phyloP scores from a whole-genome alignment of 2,329 filamentous ascomycete species.

The Stagonosporopsis tanaceti region DNA sequence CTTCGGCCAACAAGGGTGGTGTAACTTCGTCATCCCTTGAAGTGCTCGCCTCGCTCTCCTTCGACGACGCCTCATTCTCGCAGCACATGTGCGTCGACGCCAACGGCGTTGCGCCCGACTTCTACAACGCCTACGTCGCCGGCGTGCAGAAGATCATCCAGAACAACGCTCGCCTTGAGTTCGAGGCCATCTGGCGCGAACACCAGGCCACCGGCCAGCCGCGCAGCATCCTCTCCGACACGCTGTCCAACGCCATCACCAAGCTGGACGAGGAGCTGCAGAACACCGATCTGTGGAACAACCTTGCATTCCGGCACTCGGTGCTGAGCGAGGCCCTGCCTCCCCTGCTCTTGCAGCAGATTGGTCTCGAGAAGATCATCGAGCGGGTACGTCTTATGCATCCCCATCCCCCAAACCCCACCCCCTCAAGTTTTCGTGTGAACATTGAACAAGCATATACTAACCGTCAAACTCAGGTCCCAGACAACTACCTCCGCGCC shows the following conservation, averaged over 20 bases:
- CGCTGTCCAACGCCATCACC: slow-evolving; percentile 91
- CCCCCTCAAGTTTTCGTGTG: too few species aligned
- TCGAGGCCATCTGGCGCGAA: slow-evolving; percentile 98
- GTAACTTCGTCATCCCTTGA: slow-evolving; percentile 97
- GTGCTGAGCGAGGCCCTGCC: slow-evolving; percentile 88
- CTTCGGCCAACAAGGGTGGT: slow-evolving; percentile 97
- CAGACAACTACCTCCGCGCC: slow-evolving; percentile 87
- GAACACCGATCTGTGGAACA: slow-evolving; percentile 88
- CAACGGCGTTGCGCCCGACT: slow-evolving; percentile 80
- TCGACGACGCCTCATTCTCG: slow-evolving; percentile 87
- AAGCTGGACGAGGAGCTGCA: slow-evolving; percentile 95
- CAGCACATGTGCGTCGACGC: slow-evolving; percentile 91
- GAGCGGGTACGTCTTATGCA: slow-evolving; percentile 66
- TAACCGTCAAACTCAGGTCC: slow-evolving; percentile 64
- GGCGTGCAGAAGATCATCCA: slow-evolving; percentile 90
- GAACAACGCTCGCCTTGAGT: slow-evolving; percentile 90
- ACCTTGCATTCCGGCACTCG: slow-evolving; percentile 76
- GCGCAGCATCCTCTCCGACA: slow-evolving; percentile 89
- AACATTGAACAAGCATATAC: neutral
- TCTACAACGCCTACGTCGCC: slow-evolving; percentile 93
- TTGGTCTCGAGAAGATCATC: slow-evolving; percentile 89
- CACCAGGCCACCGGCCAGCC: slow-evolving; percentile 80
- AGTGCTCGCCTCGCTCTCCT: slow-evolving; percentile 91
- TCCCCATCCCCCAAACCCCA: too few species aligned
- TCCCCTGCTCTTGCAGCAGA: slow-evolving; percentile 81